Evolutionary conservation across 169 alveolate species (phyloP).

Genomic region (Plasmodium gonderi): DNA sequence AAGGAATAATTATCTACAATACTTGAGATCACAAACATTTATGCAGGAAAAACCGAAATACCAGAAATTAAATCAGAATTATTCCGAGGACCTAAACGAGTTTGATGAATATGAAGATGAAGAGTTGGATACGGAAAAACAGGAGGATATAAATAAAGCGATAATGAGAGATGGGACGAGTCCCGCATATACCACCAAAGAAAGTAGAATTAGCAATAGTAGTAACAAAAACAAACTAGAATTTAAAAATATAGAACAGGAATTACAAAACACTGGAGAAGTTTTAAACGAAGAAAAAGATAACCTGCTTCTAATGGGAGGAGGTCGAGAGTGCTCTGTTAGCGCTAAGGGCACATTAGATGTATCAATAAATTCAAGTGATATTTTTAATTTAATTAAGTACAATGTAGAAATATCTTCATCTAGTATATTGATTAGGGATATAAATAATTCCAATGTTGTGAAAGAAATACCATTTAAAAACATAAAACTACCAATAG

Average conservation of each 20-base stretch:
- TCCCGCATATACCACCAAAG: too few relatives aligned
- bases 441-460: constrained; percentile 19
- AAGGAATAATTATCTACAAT: constrained; percentile 53
- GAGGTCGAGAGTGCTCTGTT: constrained; percentile 48
- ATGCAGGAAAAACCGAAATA: constrained; percentile 26
- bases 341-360: constrained; percentile 42
- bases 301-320: constrained; percentile 7
- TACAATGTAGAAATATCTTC: constrained; percentile 47
- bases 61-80: constrained; percentile 8
- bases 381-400: constrained; percentile 50
- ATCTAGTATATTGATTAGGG: constrained; percentile 44
- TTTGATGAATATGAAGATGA: constrained; percentile 62
- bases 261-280: constrained; percentile 23
- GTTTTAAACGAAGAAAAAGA: neutral
- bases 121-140: neutral
- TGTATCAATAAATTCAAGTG: constrained; percentile 47
- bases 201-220: neutral
- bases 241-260: constrained; percentile 55
- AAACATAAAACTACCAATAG: constrained; percentile 52
- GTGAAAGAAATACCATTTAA: constrained; percentile 33
- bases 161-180: neutral
- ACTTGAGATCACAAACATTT: constrained; percentile 41
- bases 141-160: neutral
- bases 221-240: constrained; percentile 12
- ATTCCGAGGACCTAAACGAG: constrained; percentile 64